These are phyloP conservation scores for Kalaharituber pfeilii DNA, from an alignment of 2,329 filamentous ascomycete species.

Conservation along the genomic window DNA sequence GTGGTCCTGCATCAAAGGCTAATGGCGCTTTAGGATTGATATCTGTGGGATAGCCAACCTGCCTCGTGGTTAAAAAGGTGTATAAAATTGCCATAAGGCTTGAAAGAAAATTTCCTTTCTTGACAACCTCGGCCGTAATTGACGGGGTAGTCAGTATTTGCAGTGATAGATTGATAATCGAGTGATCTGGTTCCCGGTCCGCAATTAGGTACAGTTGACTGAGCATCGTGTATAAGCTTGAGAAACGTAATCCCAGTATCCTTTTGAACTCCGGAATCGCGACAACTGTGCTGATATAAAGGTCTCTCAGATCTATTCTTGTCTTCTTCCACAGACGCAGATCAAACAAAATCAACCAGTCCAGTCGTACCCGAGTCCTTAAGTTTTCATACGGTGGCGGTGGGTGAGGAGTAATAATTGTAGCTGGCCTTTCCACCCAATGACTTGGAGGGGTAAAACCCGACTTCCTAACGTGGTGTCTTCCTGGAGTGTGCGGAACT, in stretches of 20 bases:
- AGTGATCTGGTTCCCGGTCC: constrained; percentile 90
- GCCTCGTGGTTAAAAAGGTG: constrained; percentile 86
- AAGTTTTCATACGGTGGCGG: constrained; percentile 67
- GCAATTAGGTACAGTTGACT: constrained; percentile 92
- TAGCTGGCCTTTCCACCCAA: constrained; percentile 67
- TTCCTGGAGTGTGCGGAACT: constrained; percentile 66
- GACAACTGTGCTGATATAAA: constrained; percentile 93
- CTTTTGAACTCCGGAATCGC: constrained; percentile 93
- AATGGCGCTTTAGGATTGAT: constrained; percentile 72
- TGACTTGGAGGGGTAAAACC: constrained; percentile 43
- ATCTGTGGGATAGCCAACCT: constrained; percentile 85
- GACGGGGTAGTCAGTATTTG: constrained; percentile 95
- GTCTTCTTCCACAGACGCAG: constrained; percentile 92
- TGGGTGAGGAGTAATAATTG: constrained; percentile 45
- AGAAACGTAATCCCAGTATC: constrained; percentile 79
- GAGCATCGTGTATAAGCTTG: constrained; percentile 80
- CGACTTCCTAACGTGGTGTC: constrained; percentile 36
- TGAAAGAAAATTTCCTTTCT: constrained; percentile 86
- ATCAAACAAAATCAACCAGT: constrained; percentile 91
- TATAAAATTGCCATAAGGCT: constrained; percentile 92
- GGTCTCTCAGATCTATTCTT: constrained; percentile 70
- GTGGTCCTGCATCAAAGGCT: constrained; percentile 83
- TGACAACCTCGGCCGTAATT: constrained; percentile 88
- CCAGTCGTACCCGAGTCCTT: constrained; percentile 71
- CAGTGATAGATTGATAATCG: constrained; percentile 90